These are phyloP conservation scores for Botrytis hyacinthi DNA, from an alignment of 2,329 filamentous ascomycete species.

Conservation along the genomic window DNA sequence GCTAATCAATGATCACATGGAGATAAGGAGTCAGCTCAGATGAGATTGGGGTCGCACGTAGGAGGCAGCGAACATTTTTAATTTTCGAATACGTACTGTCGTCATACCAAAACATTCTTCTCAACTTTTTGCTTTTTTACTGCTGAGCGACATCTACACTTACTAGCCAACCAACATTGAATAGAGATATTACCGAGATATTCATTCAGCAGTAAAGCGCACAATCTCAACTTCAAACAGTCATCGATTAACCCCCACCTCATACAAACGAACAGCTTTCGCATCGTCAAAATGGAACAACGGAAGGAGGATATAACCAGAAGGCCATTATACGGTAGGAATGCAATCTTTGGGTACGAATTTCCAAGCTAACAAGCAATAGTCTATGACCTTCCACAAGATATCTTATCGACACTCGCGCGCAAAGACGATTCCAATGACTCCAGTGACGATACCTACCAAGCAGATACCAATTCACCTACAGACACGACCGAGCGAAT, in stretches of 20 bases:
- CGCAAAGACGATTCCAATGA: conserved; percentile 35
- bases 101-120: neutral
- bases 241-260: conserved; percentile 6
- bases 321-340: conserved; percentile 42
- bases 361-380: conserved; percentile 22
- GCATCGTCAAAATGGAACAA: conserved; percentile 33
- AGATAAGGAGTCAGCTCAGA: neutral
- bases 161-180: neutral
- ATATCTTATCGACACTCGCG: conserved; percentile 40
- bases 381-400: conserved; percentile 40
- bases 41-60: neutral
- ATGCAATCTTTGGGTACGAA: neutral
- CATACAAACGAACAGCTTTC: neutral
- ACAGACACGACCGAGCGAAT: conserved; percentile 40
- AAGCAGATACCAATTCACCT: conserved; percentile 28
- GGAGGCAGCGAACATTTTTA: neutral
- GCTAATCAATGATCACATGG: neutral
- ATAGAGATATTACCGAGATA: neutral
- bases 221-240: neutral
- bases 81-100: neutral
- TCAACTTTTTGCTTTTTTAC: neutral
- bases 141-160: neutral
- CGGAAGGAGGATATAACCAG: conserved; percentile 42
- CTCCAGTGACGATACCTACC: conserved; percentile 27
- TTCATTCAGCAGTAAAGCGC: neutral